Base-by-base conservation (phyloP, 1,284 basidiomycete species). In the Quambalaria eucalypti region DNA sequence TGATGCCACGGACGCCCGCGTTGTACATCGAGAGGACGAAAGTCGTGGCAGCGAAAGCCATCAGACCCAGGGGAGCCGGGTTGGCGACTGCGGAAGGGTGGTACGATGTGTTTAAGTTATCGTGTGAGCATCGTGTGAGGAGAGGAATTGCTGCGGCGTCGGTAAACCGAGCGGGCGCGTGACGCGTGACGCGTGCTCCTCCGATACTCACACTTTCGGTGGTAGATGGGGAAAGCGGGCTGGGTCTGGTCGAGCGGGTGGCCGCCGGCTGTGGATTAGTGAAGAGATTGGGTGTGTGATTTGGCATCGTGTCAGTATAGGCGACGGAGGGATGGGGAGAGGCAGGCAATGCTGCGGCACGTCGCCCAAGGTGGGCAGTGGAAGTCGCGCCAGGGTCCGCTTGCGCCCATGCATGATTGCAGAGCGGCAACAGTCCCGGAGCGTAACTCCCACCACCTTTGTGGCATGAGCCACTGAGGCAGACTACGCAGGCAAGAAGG, bases 31-130 rank as follows among this genome's bases (percentile, higher is more conserved):
- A 81, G 10, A 82, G 76, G 28, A 82, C 69, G 50, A 81, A 80
- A 2, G 81, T 82, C n/a, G 81, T 82, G 4, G 78, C 57, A 12
- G 71, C 78, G 38, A 78, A 73, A 39, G 56, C 66, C 28, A 71
- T 64, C 6, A 74, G 68, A 8, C 81, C 81, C 9, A 82, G 74
- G 31, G 81, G 81, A 0, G 80, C 79, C 0, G 81, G 81, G 74
- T 82, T 82, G 57, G 76, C 80, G 54, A 81, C 42, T 46, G 12
- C 16, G n/a, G n/a, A n/a, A n/a, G n/a, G n/a, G n/a, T n/a, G n/a
- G n/a, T n/a, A n/a, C n/a, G n/a, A n/a, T n/a, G n/a, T n/a, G 76
- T 48, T 76, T 77, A 48, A 79, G 64, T n/a, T n/a, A n/a, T n/a
- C n/a, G n/a, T n/a, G n/a, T n/a, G n/a, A n/a, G n/a, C n/a, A 31